A percentile compares a stretch with the other conserved stretches of the same genome.
These are phyloP conservation scores for Anthracocystis panici-leucophaei DNA, from an alignment of 1,284 basidiomycete genomes.

Conservation along the genomic window DNA sequence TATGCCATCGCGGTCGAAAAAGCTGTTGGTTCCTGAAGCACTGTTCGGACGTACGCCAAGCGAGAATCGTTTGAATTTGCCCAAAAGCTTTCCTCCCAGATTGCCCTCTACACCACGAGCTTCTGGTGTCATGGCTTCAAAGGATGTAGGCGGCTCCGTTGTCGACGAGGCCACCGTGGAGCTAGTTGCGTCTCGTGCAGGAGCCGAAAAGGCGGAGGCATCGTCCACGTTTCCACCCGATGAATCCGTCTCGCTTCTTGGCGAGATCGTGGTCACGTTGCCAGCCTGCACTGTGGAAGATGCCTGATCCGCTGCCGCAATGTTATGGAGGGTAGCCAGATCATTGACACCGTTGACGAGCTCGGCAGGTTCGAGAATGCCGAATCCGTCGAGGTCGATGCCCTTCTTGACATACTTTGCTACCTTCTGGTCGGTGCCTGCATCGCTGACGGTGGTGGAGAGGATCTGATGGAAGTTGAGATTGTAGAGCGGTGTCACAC, in stretches of 20 bases:
- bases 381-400: slow-evolving; percentile 70
- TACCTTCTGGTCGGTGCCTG: slow-evolving; percentile 92
- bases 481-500: slow-evolving; percentile 93
- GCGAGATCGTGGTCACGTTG: slow-evolving; percentile 16
- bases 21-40: slow-evolving; percentile 4
- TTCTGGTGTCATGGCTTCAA: slow-evolving; percentile 62
- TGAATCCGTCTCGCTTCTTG: slow-evolving; percentile 25
- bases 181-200: slow-evolving; percentile 11
- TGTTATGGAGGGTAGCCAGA: slow-evolving; percentile 32
- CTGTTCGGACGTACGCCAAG: slow-evolving; percentile 28
- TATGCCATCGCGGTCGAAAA: slow-evolving; percentile 17
- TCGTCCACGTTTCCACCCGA: slow-evolving; percentile 26
- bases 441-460: slow-evolving; percentile 88
- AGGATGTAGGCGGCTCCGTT: slow-evolving; percentile 56
- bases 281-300: slow-evolving; percentile 17
- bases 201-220: slow-evolving; percentile 36
- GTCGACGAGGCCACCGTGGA: slow-evolving; percentile 10
- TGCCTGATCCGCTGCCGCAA: slow-evolving; percentile 6
- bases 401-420: slow-evolving; percentile 88
- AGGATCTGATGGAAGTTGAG: slow-evolving; percentile 91
- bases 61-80: slow-evolving; percentile 57
- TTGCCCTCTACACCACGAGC: slow-evolving; percentile 48
- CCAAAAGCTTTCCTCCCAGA: slow-evolving; percentile 56
- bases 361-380: slow-evolving; percentile 67
- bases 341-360: slow-evolving; percentile 56